Percentiles rank a stretch among this genome's conserved stretches.
Evolutionary conservation across 2,329 filamentous ascomycete genomes (phyloP).

Genomic region (Colletotrichum sp.): DNA sequence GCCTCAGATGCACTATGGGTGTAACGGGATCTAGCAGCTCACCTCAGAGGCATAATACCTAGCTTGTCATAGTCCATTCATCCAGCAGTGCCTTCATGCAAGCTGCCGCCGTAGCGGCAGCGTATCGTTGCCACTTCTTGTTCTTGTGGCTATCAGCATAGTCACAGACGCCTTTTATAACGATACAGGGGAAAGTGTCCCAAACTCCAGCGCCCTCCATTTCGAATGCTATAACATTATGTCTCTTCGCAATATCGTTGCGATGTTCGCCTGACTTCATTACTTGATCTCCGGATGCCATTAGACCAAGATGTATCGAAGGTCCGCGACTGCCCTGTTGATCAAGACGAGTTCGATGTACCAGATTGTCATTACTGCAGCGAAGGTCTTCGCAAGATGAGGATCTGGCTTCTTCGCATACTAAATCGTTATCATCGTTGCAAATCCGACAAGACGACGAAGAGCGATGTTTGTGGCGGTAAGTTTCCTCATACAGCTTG

Average conservation of each 20-base stretch:
- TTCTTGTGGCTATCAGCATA: conserved; percentile 46
- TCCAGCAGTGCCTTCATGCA: conserved; percentile 11
- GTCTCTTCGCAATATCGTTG: conserved; percentile 31
- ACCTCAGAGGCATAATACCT: not conserved
- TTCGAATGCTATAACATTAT: conserved; percentile 33
- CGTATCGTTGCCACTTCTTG: conserved; percentile 43
- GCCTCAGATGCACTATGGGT: too few species aligned
- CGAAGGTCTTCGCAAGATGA: conserved; percentile 26
- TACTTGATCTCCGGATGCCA: conserved; percentile 42
- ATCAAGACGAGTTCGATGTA: not conserved
- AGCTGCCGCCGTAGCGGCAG: conserved; percentile 42
- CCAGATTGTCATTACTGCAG: conserved; percentile 21
- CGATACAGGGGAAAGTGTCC: conserved; percentile 31
- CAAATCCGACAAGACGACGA: not conserved
- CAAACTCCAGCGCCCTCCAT: conserved; percentile 40
- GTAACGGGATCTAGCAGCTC: too few species aligned
- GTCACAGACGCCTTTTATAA: conserved; percentile 44
- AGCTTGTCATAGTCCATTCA: not conserved
- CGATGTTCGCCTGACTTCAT: conserved; percentile 39
- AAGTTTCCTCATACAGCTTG: conserved; percentile 32
- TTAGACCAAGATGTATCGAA: conserved; percentile 36
- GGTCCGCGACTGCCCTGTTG: not conserved
- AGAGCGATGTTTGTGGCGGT: conserved; percentile 35
- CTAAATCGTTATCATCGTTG: not conserved
- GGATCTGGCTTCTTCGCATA: conserved; percentile 24